Evolutionary conservation across 805 yeast genomes (phyloP).

Genomic region (Ogataea philodendri): DNA sequence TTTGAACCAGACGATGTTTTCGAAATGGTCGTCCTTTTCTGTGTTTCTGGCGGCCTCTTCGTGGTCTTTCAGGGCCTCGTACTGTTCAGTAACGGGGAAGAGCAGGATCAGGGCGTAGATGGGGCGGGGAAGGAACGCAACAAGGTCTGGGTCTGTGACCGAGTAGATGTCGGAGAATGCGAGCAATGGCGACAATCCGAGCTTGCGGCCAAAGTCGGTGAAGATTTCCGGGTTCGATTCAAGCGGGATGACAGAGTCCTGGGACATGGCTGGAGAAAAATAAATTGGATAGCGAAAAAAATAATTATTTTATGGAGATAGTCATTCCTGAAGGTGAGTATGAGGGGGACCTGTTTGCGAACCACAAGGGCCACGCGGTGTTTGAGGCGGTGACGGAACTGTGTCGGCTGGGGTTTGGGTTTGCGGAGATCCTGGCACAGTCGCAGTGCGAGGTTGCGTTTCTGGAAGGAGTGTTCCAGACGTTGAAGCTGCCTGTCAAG

Average conservation of each 20-base stretch:
- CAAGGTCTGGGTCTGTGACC: constrained; percentile 75
- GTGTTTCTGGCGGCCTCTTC: constrained; percentile 24
- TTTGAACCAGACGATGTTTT: constrained; percentile 65
- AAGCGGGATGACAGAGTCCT: constrained; percentile 65
- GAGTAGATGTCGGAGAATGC: constrained; percentile 82
- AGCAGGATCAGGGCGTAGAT: constrained; percentile 69
- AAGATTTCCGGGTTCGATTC: constrained; percentile 91
- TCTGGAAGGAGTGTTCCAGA: constrained; percentile 13
- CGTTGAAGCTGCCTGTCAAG: constrained; percentile 10
- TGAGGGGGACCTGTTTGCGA: constrained; percentile 10
- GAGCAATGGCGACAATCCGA: constrained; percentile 64
- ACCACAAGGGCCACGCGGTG: constrained; percentile 17
- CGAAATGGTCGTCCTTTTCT: constrained; percentile 31
- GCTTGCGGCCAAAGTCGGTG: constrained; percentile 57
- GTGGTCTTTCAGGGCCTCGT: constrained; percentile 48
- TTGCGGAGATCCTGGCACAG: constrained; percentile 17
- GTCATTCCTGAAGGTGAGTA: constrained; percentile 13
- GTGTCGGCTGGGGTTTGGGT: constrained; percentile 23
- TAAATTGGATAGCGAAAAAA: not conserved
- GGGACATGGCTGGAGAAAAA: constrained; percentile 5
- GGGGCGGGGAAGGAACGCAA: constrained; percentile 82
- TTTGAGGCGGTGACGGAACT: constrained; percentile 27
- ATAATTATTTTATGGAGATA: constrained; percentile 14
- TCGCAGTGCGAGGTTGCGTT: constrained; percentile 21
- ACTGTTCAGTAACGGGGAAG: constrained; percentile 71